Conservation (phyloP, 192 early-diverging fungal species). For the Radiomyces spectabilis region DNA sequence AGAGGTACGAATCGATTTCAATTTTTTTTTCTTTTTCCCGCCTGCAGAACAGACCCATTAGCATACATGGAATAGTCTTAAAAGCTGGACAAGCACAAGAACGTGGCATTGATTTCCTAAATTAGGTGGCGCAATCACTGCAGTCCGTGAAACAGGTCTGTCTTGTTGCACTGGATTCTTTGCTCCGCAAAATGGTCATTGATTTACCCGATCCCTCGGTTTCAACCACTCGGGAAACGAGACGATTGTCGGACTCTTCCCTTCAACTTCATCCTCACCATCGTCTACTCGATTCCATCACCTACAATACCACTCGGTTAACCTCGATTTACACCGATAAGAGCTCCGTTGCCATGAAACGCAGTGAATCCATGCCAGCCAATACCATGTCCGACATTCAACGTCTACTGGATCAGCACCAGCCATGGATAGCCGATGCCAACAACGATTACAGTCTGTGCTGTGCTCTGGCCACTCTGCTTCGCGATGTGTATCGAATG, state of each 20-base stretch:
- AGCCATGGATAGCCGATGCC: slow-evolving; percentile 1
- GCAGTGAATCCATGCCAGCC: slow-evolving; percentile 12
- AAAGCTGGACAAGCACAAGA: too few relatives aligned
- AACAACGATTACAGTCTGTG: slow-evolving; percentile 41
- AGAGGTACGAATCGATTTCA: too few relatives aligned
- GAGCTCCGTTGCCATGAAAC: neutral
- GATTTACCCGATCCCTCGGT: too few relatives aligned
- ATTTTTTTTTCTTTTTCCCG: too few relatives aligned
- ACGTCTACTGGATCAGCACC: slow-evolving; percentile 5
- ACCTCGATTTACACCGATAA: neutral
- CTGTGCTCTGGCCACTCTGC: slow-evolving; percentile 44
- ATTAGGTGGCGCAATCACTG: slow-evolving; percentile 38
- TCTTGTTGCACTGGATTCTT: slow-evolving; percentile 38
- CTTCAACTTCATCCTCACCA: neutral
- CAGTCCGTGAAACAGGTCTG: slow-evolving; percentile 42
- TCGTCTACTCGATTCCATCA: slow-evolving; percentile 21
- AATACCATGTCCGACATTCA: slow-evolving; percentile 13
- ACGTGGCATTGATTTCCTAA: neutral
- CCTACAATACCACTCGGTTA: slow-evolving; percentile 3
- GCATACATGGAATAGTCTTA: too few relatives aligned
- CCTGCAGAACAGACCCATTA: too few relatives aligned
- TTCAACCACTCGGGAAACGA: neutral
- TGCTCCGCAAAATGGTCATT: slow-evolving; percentile 37
- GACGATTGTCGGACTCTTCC: slow-evolving; percentile 20
- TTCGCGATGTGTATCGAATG: slow-evolving; percentile 42